Conservation (phyloP, 805 yeast species). For the Cyberlindnera xylosilytica region DNA sequence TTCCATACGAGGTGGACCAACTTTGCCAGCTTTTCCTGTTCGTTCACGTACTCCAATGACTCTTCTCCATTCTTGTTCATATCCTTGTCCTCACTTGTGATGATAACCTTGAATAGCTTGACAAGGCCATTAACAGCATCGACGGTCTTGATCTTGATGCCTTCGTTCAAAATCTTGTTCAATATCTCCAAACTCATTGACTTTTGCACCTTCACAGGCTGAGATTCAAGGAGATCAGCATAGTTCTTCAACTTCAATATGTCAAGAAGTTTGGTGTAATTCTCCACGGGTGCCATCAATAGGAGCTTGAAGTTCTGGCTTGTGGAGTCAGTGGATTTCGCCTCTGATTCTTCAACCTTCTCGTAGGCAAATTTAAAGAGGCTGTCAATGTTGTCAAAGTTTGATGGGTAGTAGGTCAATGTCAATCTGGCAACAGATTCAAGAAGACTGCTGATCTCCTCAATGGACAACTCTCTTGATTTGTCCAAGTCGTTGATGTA, state of each 20-base stretch:
- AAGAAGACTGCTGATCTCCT: slow-evolving; percentile 60
- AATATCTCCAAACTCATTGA: slow-evolving; percentile 60
- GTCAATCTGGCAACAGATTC: slow-evolving; percentile 65
- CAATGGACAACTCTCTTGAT: slow-evolving; percentile 58
- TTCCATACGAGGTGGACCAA: slow-evolving; percentile 61
- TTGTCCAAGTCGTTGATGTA: slow-evolving; percentile 56
- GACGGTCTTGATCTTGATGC: slow-evolving; percentile 34
- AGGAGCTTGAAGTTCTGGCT: slow-evolving; percentile 43
- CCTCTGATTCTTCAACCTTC: slow-evolving; percentile 35
- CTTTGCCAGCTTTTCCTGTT: slow-evolving; percentile 66
- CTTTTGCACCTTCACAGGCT: slow-evolving; percentile 49
- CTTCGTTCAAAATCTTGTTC: slow-evolving; percentile 46
- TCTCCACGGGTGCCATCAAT: slow-evolving; percentile 46
- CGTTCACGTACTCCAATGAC: slow-evolving; percentile 36
- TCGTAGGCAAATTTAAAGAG: slow-evolving; percentile 53
- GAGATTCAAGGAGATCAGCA: slow-evolving; percentile 51
- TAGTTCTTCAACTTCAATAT: slow-evolving; percentile 45
- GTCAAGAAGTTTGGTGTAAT: slow-evolving; percentile 32
- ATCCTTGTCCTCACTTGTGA: slow-evolving; percentile 33
- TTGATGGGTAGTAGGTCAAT: slow-evolving; percentile 62
- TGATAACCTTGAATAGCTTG: slow-evolving; percentile 53
- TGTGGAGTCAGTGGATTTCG: slow-evolving; percentile 23
- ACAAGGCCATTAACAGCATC: slow-evolving; percentile 59
- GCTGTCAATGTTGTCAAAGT: slow-evolving; percentile 55
- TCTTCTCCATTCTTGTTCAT: slow-evolving; percentile 25